Evolutionary conservation across 108 stramenopile genomes (phyloP), one percentile per base, ranked within the genome.

Genomic region (Skeletonema tropicum): DNA sequence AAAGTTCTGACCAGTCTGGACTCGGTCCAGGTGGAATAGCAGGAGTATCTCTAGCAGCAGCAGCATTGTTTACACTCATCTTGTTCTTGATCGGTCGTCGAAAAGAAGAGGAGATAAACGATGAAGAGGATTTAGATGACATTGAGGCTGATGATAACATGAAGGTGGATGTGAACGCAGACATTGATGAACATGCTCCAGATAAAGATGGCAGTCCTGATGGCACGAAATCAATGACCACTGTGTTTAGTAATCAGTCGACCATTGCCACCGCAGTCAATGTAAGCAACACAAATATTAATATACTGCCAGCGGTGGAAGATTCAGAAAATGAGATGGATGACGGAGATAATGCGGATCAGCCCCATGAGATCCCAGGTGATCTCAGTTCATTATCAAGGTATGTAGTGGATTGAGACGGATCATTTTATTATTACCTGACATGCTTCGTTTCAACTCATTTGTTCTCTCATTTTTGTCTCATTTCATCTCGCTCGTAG

Each of bases 211-310:
- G 12, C 19, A 59, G 57, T 58, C 73, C 73, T 35, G 73, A 74
- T 59, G 73, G 35, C 7, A 74, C 73, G n/a, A 61, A 74, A 42
- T 74, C 73, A 3, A 52, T 74, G 41, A 74, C 73, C 4, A 64
- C 52, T 59, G 73, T 66, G 7, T 41, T 36, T 4, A 64, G 62
- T 31, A 17, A 49, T 9, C 60, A 60, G 2, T 63, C 61, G 32
- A 62, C 30, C 35, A 72, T 72, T 63, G 71, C 39, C 15, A 59
- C 25, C 32, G 42, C 9, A 5, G 41, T 33, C 38, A 30, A 32
- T 52, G 60, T 13, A 15, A 14, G 9, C 26, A 29, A 29, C 26
- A 29, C 26, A 49, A 45, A 45, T 26, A 29, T 33, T 31, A 71
- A 71, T 49, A 31, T 66, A 21, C 41, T 74, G 3, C 73, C 73